Evolutionary conservation across 345 rosid genomes (phyloP).

Genomic region (Euphorbia lathyris): DNA sequence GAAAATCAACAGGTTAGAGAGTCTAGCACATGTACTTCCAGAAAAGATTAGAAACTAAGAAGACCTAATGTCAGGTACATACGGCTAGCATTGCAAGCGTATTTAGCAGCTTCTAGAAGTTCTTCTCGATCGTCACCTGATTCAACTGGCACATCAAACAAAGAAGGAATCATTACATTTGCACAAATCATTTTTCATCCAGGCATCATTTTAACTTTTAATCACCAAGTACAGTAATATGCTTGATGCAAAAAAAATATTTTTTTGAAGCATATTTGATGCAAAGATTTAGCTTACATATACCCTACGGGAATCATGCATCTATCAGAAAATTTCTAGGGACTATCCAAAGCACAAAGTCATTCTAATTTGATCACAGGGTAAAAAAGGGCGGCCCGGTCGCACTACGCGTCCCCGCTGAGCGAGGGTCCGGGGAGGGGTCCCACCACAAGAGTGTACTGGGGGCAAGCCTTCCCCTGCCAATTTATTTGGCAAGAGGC

Average conservation of each 20-base stretch:
- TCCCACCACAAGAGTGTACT: too few relatives aligned
- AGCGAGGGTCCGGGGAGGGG: too few relatives aligned
- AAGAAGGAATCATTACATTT: conserved; percentile 4
- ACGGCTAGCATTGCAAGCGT: conserved; percentile 46
- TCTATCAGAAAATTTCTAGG: not conserved
- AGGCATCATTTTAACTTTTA: not conserved
- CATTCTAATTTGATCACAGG: not conserved
- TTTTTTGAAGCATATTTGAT: too few relatives aligned
- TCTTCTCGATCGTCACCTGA: conserved; percentile 56
- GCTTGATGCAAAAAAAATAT: not conserved
- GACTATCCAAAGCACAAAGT: not conserved
- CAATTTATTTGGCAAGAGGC: too few relatives aligned
- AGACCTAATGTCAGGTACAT: conserved; percentile 17
- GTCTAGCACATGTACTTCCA: not conserved
- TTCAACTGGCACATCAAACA: conserved; percentile 35
- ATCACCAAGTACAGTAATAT: not conserved
- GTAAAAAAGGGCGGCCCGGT: too few relatives aligned
- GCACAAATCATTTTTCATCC: conserved; percentile 10
- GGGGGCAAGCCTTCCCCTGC: too few relatives aligned
- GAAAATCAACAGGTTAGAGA: conserved; percentile 11
- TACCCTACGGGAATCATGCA: not conserved
- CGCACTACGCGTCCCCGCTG: too few relatives aligned
- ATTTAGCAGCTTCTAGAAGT: conserved; percentile 47
- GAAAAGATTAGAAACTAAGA: not conserved
- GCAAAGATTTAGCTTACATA: not conserved